phyloP scores from a whole-genome alignment of 2,329 filamentous ascomycete genomes.

The Sarocladiaceae sp. region DNA sequence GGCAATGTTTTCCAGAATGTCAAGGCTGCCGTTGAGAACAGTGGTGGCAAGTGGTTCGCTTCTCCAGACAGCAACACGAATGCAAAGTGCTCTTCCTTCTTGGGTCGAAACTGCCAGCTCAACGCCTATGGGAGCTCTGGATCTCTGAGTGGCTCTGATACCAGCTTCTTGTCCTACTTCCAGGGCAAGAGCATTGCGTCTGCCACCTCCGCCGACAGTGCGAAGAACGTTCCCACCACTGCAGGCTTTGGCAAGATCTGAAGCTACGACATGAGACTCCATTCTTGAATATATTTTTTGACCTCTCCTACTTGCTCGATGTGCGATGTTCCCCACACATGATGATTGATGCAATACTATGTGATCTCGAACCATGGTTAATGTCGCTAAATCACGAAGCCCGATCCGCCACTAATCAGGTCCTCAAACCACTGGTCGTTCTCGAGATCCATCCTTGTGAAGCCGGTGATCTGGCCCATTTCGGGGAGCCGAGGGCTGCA shows the following conservation, averaged over 20 bases:
- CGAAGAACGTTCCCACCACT: conserved; percentile 30
- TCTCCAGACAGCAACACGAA: conserved; percentile 16
- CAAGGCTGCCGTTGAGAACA: conserved; percentile 13
- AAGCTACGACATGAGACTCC: too few species aligned
- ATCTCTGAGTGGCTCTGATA: conserved; percentile 35
- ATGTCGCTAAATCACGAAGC: too few species aligned
- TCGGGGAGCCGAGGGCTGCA: neutral
- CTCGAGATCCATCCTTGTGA: neutral
- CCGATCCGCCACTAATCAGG: too few species aligned
- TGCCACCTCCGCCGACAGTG: conserved; percentile 30
- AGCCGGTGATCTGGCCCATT: neutral
- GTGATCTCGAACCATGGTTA: too few species aligned
- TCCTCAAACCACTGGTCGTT: neutral
- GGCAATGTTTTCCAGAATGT: conserved; percentile 57
- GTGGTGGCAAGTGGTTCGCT: conserved; percentile 15
- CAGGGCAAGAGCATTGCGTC: conserved; percentile 47
- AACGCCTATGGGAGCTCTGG: conserved; percentile 36
- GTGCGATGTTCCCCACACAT: too few species aligned
- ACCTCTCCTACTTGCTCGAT: too few species aligned
- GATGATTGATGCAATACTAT: too few species aligned
- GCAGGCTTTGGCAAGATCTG: conserved; percentile 39
- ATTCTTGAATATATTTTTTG: too few species aligned
- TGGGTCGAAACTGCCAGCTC: conserved; percentile 10
- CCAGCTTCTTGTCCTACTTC: conserved; percentile 45
- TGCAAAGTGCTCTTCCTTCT: conserved; percentile 12